phyloP scores from a whole-genome alignment of 108 stramenopile genomes.

The Seminavis robusta region DNA sequence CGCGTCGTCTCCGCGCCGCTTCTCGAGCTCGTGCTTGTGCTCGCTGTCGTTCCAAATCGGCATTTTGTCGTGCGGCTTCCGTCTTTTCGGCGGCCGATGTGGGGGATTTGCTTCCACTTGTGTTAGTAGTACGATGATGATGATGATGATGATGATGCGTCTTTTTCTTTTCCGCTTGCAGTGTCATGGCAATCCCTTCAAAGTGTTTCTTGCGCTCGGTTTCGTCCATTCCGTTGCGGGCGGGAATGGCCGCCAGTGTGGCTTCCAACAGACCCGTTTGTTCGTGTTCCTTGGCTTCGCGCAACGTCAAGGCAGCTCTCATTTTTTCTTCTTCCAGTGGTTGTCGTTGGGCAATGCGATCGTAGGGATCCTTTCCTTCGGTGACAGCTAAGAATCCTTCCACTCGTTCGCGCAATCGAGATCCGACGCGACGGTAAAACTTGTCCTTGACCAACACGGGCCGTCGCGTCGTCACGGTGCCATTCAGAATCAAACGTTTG shows the following conservation, averaged over 20 bases:
- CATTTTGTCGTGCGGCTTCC: slow-evolving; percentile 32
- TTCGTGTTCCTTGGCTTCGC: slow-evolving; percentile 80
- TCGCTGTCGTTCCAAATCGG: slow-evolving; percentile 32
- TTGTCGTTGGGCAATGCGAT: slow-evolving; percentile 54
- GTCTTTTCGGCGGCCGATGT: slow-evolving; percentile 7
- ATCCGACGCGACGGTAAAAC: slow-evolving; percentile 37
- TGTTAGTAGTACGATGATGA: no score
- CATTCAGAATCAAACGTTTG: slow-evolving; percentile 49
- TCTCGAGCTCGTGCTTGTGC: slow-evolving; percentile 29
- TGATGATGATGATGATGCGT: no score
- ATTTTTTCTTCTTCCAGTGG: slow-evolving; percentile 55
- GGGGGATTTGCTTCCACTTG: slow-evolving; percentile 27
- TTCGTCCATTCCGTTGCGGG: slow-evolving; percentile 19
- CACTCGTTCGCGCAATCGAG: slow-evolving; percentile 54
- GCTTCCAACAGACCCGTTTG: slow-evolving; percentile 70
- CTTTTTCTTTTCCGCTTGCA: slow-evolving; percentile 54
- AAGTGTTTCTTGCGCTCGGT: slow-evolving; percentile 44
- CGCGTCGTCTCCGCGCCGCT: slow-evolving; percentile 20
- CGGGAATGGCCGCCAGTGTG: slow-evolving; percentile 45
- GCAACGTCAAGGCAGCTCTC: slow-evolving; percentile 74
- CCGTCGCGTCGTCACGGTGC: slow-evolving; percentile 36
- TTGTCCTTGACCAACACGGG: slow-evolving; percentile 47
- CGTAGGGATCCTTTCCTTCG: slow-evolving; percentile 47
- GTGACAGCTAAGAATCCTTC: slow-evolving; percentile 46
- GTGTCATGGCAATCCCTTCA: slow-evolving; percentile 61